Base-by-base conservation (phyloP, 2,329 filamentous ascomycete genomes). In the Scytalidium sp. region DNA sequence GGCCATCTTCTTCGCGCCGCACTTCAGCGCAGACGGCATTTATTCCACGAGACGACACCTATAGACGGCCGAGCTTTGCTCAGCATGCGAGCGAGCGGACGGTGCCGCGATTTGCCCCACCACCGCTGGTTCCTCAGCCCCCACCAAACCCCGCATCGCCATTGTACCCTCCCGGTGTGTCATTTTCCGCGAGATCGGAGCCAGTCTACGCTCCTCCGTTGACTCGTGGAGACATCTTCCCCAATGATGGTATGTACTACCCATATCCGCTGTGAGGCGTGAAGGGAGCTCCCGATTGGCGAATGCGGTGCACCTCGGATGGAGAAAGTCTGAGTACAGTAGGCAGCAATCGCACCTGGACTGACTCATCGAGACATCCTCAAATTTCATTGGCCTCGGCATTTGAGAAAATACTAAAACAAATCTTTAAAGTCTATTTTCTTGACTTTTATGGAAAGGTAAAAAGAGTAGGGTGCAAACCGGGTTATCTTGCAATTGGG, bases 81-180 rank as follows among this genome's bases (percentile, higher is more conserved):
- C 25, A 27, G 25, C 13, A 7, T 27, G 7, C 25, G 7, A 27
- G 25, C 25, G 13, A 13, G 25, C 25, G 25, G 13, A 13, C 7
- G 25, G 25, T 27, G 7, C 25, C 25, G 25, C 13, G 13, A 7
- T 27, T 4, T 36, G 13, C 32, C 32, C 48, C 21, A 45, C 49
- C 46, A 17, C 53, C 55, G 8, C 17, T 47, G 3, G 51, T 41
- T 3, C 52, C 55, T 47, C 54, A 54, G 40, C 27, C 58, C 22
- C 53, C 57, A 11, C 43, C 44, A 43, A 56, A 53, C 32, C 46
- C 49, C 15, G 22, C 44, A 5, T 36, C 32, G 17, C 15, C 32
- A 36, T 15, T 36, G 32, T 36, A 36, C 17, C 32, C 32, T 5
- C 32, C 32, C 11, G 32, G 32, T 36, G 32, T 36, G 5, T 7